Base-by-base conservation (phyloP, 2,329 filamentous ascomycete genomes). In the Aureobasidium vineae region DNA sequence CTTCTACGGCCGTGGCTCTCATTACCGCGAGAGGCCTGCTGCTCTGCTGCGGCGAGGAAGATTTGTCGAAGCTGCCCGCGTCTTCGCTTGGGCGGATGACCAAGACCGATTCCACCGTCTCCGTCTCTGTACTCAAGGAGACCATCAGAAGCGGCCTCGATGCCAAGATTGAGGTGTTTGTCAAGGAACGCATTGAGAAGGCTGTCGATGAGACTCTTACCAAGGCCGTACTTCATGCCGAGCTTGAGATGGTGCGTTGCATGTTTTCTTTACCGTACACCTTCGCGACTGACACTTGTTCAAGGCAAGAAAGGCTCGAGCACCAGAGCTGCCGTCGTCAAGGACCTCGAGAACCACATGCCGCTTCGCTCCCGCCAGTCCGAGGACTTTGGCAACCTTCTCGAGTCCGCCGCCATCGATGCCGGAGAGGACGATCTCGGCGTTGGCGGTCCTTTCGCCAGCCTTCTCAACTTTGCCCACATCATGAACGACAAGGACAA, bases 1-100 rank as follows among this genome's bases (percentile, higher is more conserved):
- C 19, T 88, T 90, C 73, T 86, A 90, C 65, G 86, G 88, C 71
- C 85, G 88, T 19, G 87, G 91, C 8, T 88, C 92, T 74, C 88
- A 90, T 68, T 26, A 88, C 56, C 86, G 90, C 65, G 86, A 86
- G 61, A n/a, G n/a, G n/a, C n/a, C n/a, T n/a, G n/a, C n/a, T 26
- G 21, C 21, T 47, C 10, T 47, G 43, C 43, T 26, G 43, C 43
- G 43, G 41, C 41, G 38, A 41, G 38, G 36, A 40, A 40, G 4
- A 40, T 2, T n/a, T n/a, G n/a, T n/a, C n/a, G n/a, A n/a, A n/a
- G n/a, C n/a, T n/a, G n/a, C n/a, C n/a, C n/a, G n/a, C n/a, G n/a
- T n/a, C n/a, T n/a, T n/a, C n/a, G n/a, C n/a, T n/a, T n/a, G n/a
- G n/a, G n/a, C n/a, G n/a, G n/a, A n/a, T n/a, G n/a, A n/a, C n/a